phyloP scores from a whole-genome alignment of 2,329 filamentous ascomycete genomes.

The Paraconiothyrium brasiliense region DNA sequence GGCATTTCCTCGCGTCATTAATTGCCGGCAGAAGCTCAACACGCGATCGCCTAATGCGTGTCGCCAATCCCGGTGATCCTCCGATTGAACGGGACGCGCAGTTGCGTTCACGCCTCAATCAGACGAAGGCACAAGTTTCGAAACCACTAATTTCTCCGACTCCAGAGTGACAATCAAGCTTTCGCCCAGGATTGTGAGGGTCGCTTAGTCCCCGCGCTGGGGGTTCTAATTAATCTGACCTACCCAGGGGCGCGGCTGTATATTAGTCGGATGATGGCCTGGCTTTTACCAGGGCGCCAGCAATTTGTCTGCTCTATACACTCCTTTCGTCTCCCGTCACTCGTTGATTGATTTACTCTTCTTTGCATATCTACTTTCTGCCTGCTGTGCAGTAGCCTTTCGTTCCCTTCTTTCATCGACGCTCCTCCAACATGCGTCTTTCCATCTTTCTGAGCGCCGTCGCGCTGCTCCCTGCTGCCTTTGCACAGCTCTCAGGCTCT shows the following conservation, averaged over 20 bases:
- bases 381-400: constrained; percentile 34
- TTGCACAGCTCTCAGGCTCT: constrained; percentile 46
- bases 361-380: constrained; percentile 17
- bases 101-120: background rate
- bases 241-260: constrained; percentile 4
- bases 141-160: constrained; percentile 9
- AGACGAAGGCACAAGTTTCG: background rate
- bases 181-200: constrained; percentile 7
- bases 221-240: background rate
- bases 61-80: background rate
- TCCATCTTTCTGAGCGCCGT: constrained; percentile 33
- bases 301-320: background rate
- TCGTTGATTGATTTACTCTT: constrained; percentile 16
- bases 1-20: background rate
- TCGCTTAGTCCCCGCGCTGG: constrained; percentile 5
- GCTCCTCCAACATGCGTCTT: constrained; percentile 33
- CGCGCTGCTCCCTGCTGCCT: constrained; percentile 29
- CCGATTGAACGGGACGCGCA: background rate
- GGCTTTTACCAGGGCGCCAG: background rate
- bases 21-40: background rate
- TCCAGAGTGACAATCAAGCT: background rate
- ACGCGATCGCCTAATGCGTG: background rate
- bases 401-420: constrained; percentile 10
- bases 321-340: constrained; percentile 16
- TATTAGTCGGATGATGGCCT: background rate